phyloP scores from a whole-genome alignment of 1,139 yeast species.

The Protomyces arabidopsidicola region DNA sequence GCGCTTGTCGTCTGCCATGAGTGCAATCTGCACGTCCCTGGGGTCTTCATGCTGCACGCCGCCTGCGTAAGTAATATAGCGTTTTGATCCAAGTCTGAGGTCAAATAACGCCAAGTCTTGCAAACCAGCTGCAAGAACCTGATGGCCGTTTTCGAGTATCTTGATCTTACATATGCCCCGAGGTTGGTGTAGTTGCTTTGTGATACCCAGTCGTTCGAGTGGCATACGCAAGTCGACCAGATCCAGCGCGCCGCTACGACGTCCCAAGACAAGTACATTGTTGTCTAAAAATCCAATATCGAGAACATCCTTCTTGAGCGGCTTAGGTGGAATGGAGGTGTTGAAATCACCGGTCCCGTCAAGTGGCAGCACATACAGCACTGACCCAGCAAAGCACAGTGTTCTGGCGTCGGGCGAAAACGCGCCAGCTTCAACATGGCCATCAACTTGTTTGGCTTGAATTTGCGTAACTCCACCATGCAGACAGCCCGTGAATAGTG shows the following conservation, averaged over 20 bases:
- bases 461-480: no score
- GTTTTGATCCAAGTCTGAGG: constrained; percentile 4
- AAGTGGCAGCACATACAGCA: no score
- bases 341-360: no score
- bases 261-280: constrained; percentile 14
- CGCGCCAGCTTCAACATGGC: no score
- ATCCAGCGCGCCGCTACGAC: constrained; percentile 23
- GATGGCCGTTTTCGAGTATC: neutral
- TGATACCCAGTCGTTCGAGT: neutral
- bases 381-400: no score
- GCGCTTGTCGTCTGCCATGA: neutral
- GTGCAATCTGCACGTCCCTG: constrained; percentile 6
- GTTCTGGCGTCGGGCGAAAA: no score
- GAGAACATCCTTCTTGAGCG: constrained; percentile 26
- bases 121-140: constrained; percentile 21
- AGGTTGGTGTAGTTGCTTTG: neutral
- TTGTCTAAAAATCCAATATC: constrained; percentile 20
- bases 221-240: constrained; percentile 13
- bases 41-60: constrained; percentile 1
- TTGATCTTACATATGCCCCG: neutral
- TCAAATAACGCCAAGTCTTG: constrained; percentile 19
- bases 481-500: no score
- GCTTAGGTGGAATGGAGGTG: no score
- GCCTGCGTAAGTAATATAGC: neutral
- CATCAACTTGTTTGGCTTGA: no score